Percentiles rank a stretch among this genome's conserved stretches.
phyloP scores from a whole-genome alignment of 2,329 filamentous ascomycete genomes.

The Colletotrichum higginsianum region DNA sequence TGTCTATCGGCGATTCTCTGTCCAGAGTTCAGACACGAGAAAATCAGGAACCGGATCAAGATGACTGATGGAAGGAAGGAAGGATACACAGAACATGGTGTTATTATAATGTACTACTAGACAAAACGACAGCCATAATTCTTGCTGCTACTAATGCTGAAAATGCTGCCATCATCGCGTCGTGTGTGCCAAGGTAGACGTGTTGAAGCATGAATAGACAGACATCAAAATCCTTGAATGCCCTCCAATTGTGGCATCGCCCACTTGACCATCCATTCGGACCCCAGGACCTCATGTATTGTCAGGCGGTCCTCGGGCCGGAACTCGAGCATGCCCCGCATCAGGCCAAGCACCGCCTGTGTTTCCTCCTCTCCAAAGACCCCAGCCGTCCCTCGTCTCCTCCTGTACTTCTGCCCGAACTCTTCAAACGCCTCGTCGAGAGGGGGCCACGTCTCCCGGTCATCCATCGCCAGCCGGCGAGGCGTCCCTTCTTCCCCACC shows the following conservation, averaged over 20 bases:
- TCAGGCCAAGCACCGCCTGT: not conserved
- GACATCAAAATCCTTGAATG: too few species aligned
- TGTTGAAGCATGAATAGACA: too few species aligned
- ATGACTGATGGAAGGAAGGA: too few species aligned
- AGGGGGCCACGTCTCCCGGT: not conserved
- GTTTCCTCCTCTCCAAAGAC: not conserved
- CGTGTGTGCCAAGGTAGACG: too few species aligned
- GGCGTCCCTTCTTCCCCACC: not conserved
- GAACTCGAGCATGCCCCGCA: not conserved
- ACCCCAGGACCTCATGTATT: not conserved
- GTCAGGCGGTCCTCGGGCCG: not conserved
- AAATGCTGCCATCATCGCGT: too few species aligned
- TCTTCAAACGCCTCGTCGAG: not conserved
- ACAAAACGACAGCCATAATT: too few species aligned
- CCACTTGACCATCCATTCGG: not conserved
- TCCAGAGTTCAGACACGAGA: too few species aligned
- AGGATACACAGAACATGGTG: too few species aligned
- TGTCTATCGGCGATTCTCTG: too few species aligned
- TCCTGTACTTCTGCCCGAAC: not conserved
- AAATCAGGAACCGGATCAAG: too few species aligned
- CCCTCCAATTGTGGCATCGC: not conserved
- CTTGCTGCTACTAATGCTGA: too few species aligned
- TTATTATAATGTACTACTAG: too few species aligned
- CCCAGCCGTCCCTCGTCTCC: not conserved
- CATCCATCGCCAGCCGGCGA: not conserved